Evolutionary conservation across 768 basidiomycete genomes (phyloP).

Genomic region (Fomitopsis serialis): DNA sequence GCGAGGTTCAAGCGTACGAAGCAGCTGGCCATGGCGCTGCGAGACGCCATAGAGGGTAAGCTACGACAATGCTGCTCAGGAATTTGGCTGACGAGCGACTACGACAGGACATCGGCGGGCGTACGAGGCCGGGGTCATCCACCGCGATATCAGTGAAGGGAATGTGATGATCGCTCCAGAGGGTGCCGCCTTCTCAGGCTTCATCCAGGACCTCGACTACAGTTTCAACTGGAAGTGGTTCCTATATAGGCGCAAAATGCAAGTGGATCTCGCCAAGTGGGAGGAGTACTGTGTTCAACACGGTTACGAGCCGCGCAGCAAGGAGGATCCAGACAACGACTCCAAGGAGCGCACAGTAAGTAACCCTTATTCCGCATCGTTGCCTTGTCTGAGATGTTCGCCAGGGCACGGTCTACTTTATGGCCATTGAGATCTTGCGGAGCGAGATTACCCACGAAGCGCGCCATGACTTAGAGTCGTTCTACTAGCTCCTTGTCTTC

Average conservation of each 20-base stretch:
- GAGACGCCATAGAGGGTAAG: slow-evolving; percentile 10
- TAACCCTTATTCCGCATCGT: not conserved
- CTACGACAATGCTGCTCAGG: not conserved
- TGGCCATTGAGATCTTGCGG: slow-evolving; percentile 2
- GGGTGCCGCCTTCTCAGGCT: not conserved
- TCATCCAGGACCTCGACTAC: slow-evolving; percentile 6
- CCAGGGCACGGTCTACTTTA: slow-evolving; percentile 7
- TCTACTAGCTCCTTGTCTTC: slow-evolving; percentile 10
- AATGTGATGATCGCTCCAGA: slow-evolving; percentile 14
- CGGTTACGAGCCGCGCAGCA: not conserved
- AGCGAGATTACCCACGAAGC: not conserved
- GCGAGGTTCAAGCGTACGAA: slow-evolving; percentile 3
- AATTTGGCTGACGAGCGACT: no score
- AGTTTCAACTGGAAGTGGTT: slow-evolving; percentile 1
- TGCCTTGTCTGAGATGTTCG: no score
- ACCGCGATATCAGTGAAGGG: slow-evolving; percentile 13
- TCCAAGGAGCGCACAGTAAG: not conserved
- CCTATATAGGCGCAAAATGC: not conserved
- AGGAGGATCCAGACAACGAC: not conserved
- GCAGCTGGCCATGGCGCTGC: slow-evolving; percentile 7
- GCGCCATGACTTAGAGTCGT: slow-evolving; percentile 8
- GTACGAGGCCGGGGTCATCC: slow-evolving; percentile 8
- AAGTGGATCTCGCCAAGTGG: not conserved
- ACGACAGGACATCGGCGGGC: no score
- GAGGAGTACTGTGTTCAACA: not conserved